Evolutionary conservation across 306 rosid genomes (phyloP).

Genomic region (Prunus kanzakura): DNA sequence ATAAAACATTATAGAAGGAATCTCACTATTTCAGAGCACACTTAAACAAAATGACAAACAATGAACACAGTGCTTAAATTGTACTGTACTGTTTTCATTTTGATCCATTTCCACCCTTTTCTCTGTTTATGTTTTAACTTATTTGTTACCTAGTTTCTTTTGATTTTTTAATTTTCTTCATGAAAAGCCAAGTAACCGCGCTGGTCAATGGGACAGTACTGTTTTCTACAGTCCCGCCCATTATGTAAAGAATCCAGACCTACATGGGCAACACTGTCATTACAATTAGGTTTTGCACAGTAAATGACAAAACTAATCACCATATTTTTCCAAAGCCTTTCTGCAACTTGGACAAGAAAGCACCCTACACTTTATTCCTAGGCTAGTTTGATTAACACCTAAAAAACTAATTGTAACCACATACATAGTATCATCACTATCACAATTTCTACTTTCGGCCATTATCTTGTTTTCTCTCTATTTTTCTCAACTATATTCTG

Average conservation of each 20-base stretch:
- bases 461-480: slow-evolving; percentile 2
- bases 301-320: slow-evolving; percentile 47
- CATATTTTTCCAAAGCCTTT: slow-evolving; percentile 33
- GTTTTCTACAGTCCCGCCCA: slow-evolving; percentile 2
- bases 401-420: slow-evolving; percentile 20
- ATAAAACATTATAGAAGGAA: background rate
- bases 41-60: slow-evolving; percentile 16
- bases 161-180: background rate
- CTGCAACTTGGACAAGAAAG: slow-evolving; percentile 48
- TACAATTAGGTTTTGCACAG: slow-evolving; percentile 22
- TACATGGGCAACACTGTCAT: slow-evolving; percentile 24
- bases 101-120: background rate
- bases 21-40: background rate
- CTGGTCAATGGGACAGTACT: slow-evolving; percentile 11
- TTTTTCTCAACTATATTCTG: slow-evolving; percentile 8
- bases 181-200: slow-evolving; percentile 8
- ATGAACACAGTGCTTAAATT: background rate
- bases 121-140: background rate
- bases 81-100: background rate
- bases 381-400: slow-evolving; percentile 34
- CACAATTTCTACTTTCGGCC: slow-evolving; percentile 31
- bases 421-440: background rate
- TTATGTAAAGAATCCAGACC: slow-evolving; percentile 19
- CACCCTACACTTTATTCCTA: slow-evolving; percentile 50
- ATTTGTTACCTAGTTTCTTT: background rate